Evolutionary conservation across 495 filamentous ascomycete species (phyloP), one percentile per base, ranked within the genome.

Genomic region (Aspergillus nidulans): DNA sequence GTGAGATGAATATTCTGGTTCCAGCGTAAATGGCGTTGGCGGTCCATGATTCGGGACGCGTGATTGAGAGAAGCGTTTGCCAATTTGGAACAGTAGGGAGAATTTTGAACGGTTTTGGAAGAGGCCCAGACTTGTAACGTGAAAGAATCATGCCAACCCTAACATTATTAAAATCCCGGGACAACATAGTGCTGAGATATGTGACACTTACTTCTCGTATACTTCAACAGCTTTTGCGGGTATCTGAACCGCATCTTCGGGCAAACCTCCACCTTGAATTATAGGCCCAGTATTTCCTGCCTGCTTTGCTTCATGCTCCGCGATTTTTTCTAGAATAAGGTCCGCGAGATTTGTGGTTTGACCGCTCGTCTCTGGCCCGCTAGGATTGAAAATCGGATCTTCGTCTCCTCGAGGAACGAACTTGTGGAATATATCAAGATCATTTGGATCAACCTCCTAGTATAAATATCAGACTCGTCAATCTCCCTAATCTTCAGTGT

Each of bases 21-120:
- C 85, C 91, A 53, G 90, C 89, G 63, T 88, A 95, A 62, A 85
- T 82, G 50, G 87, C 87, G 64, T 97, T 91, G 16, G 91, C 80
- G 0, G 91, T 94, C 94, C 92, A 96, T 58, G 79, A 77, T 53
- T 90, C 86, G 10, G 91, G 91, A 4, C 81, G 81, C 13, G 91
- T 95, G 55, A 94, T 83, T 51, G 83, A 77, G 59, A 96, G 82
- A 39, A 97, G 88, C 18, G 88, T 88, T 59, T 90, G 88, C 89
- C 90, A 96, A 61, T 91, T 84, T 2, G 91, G 91, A 8, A 97
- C 81, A 3, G 90, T 88, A 0, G 95, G 94, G 26, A 99, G 81
- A 55, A 97, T 89, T 71, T 97, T 97, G 81, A 99, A 95, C 1
- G 92, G 92, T 70, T 97, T 97, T 12, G 94, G 95, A 21, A 97